Percentiles rank a stretch among this genome's conserved stretches.
Evolutionary conservation across 176 grass and related monocot species (phyloP).

Genomic region (Phoenix dactylifera): DNA sequence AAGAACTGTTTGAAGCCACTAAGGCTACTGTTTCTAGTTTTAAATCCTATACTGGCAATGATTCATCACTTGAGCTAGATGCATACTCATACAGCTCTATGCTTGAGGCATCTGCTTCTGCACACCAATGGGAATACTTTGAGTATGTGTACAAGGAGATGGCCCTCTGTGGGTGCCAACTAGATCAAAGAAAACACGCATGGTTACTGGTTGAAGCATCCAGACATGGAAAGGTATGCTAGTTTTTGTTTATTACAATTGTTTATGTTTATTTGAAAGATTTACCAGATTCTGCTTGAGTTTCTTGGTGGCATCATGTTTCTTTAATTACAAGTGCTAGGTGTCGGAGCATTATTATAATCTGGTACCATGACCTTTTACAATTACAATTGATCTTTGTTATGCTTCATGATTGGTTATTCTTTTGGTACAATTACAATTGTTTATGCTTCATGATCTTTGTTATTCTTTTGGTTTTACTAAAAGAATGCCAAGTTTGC

Average conservation of each 20-base stretch:
- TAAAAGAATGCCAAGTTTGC: too few species aligned
- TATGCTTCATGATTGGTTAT: too few species aligned
- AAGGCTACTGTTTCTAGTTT: conserved; percentile 24
- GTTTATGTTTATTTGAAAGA: too few species aligned
- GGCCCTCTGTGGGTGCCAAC: conserved; percentile 42
- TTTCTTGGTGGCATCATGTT: neutral
- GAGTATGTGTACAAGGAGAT: conserved; percentile 93
- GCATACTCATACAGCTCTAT: conserved; percentile 71
- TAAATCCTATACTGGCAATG: conserved; percentile 1
- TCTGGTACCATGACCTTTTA: too few species aligned
- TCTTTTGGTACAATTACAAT: too few species aligned
- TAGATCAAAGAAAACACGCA: conserved; percentile 68
- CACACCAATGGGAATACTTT: conserved; percentile 94
- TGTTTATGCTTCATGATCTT: too few species aligned
- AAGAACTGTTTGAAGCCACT: conserved; percentile 74
- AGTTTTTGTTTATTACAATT: neutral
- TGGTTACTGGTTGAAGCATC: conserved; percentile 65
- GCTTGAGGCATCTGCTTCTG: conserved; percentile 65
- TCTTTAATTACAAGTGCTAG: too few species aligned
- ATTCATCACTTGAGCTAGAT: conserved; percentile 42
- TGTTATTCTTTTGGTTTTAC: too few species aligned
- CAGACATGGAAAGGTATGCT: conserved; percentile 69
- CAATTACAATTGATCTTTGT: too few species aligned
- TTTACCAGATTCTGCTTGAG: neutral
- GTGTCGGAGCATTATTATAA: too few species aligned